phyloP scores from a whole-genome alignment of 768 basidiomycete species.

The Collybia mongolica region DNA sequence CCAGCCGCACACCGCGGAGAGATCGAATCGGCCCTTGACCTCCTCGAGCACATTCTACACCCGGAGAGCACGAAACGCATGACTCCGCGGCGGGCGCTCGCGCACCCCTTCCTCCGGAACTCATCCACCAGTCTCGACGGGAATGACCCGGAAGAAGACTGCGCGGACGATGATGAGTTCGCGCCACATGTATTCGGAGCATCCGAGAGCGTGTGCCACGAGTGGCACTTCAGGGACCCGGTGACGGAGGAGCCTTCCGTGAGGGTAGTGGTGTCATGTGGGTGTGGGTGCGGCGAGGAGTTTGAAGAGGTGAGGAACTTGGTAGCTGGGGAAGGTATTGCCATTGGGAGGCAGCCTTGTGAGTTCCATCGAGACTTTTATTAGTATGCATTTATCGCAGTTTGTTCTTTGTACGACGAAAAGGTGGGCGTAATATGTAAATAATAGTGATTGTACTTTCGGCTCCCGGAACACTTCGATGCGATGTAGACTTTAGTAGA shows the following conservation, averaged over 20 bases:
- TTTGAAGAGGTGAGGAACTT: constrained; percentile 28
- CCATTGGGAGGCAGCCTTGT: constrained; percentile 60
- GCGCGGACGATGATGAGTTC: constrained; percentile 59
- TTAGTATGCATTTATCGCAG: no score
- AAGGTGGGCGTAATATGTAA: neutral
- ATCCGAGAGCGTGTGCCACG: constrained; percentile 65
- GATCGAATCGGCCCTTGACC: constrained; percentile 67
- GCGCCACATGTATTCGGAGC: constrained; percentile 58
- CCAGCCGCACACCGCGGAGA: constrained; percentile 47
- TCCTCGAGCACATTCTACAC: constrained; percentile 72
- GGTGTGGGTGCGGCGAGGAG: constrained; percentile 27
- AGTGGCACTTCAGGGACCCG: constrained; percentile 58
- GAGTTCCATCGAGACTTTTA: constrained; percentile 50
- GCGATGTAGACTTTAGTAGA: no score
- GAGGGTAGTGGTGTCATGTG: constrained; percentile 35
- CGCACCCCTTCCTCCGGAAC: constrained; percentile 68
- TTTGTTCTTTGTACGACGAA: neutral
- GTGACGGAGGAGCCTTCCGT: constrained; percentile 56
- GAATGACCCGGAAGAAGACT: constrained; percentile 26
- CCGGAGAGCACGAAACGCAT: constrained; percentile 77
- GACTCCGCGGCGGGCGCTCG: constrained; percentile 74
- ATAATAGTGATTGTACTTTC: neutral
- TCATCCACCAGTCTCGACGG: neutral
- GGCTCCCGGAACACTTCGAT: no score
- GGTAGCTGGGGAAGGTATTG: constrained; percentile 49